Percentiles rank a stretch among this genome's conserved stretches.
phyloP scores from a whole-genome alignment of 1,139 yeast species.

The Pneumocystis murina region DNA sequence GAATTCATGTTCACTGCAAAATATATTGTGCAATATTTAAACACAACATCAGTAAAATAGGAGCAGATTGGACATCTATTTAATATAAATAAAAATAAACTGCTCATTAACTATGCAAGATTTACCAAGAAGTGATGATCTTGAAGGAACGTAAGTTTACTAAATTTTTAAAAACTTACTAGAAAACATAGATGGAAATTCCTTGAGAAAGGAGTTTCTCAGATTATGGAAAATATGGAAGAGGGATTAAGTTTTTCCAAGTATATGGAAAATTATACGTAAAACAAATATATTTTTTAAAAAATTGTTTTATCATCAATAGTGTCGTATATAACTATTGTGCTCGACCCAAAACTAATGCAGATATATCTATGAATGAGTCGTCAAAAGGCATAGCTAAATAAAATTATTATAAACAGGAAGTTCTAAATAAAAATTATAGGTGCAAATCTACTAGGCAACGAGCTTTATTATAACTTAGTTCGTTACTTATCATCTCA shows the following conservation, averaged over 20 bases:
- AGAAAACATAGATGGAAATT: conserved; percentile 11
- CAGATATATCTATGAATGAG: conserved; percentile 26
- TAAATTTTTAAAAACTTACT: background rate
- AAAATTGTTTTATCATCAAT: background rate
- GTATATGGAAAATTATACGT: conserved; percentile 30
- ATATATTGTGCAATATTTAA: background rate
- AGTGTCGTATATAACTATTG: conserved; percentile 91
- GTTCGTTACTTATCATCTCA: conserved; percentile 51
- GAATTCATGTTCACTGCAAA: background rate
- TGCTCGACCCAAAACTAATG: conserved; percentile 55
- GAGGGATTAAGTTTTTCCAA: conserved; percentile 13
- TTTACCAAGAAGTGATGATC: conserved; percentile 1
- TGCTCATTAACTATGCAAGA: background rate
- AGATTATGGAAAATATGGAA: conserved; percentile 11
- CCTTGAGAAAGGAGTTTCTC: conserved; percentile 13
- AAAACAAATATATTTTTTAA: conserved; percentile 8
- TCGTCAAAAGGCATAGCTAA: conserved; percentile 19
- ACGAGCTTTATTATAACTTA: conserved; percentile 67
- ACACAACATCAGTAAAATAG: background rate
- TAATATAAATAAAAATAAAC: background rate
- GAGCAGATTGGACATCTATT: background rate
- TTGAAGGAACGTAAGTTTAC: conserved; percentile 1
- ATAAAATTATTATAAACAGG: conserved; percentile 1
- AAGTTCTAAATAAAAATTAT: conserved; percentile 22
- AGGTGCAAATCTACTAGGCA: conserved; percentile 49